These are phyloP conservation scores for Sarcodon aspratus DNA, from an alignment of 768 basidiomycete species.

Conservation along the genomic window DNA sequence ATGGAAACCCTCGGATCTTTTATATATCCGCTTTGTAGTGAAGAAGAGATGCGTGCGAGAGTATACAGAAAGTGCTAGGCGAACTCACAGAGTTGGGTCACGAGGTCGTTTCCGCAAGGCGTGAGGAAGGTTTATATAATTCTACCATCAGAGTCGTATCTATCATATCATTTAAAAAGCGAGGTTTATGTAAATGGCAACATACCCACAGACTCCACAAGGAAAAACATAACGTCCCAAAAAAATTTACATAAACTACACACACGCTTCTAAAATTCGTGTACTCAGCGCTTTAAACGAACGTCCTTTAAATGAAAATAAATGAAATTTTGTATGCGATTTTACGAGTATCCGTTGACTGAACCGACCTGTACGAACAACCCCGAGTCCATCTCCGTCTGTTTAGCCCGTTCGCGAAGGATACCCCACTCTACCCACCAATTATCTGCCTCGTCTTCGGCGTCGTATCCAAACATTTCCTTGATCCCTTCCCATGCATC, in stretches of 20 bases:
- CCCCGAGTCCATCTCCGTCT: not conserved
- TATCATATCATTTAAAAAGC: not conserved
- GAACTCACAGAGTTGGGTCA: too few species aligned
- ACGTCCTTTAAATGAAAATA: too few species aligned
- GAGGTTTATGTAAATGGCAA: not conserved
- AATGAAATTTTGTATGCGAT: too few species aligned
- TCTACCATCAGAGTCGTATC: not conserved
- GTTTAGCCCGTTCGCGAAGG: constrained; percentile 13
- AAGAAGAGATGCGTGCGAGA: constrained; percentile 18
- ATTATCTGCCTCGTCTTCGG: constrained; percentile 24
- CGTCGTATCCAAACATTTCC: constrained; percentile 21
- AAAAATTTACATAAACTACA: too few species aligned
- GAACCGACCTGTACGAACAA: not conserved
- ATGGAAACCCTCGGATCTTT: not conserved
- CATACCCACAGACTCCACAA: too few species aligned
- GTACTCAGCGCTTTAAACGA: too few species aligned
- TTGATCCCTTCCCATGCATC: constrained; percentile 19
- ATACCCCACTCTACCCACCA: constrained; percentile 26
- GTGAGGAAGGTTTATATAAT: too few species aligned
- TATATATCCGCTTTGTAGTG: constrained; percentile 8
- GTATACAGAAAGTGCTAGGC: constrained; percentile 8
- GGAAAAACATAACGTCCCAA: too few species aligned
- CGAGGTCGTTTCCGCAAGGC: too few species aligned
- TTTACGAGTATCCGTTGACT: too few species aligned
- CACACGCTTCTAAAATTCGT: too few species aligned